phyloP scores from a whole-genome alignment of 2,329 filamentous ascomycete species.

The Tolypocladium guangdongense region DNA sequence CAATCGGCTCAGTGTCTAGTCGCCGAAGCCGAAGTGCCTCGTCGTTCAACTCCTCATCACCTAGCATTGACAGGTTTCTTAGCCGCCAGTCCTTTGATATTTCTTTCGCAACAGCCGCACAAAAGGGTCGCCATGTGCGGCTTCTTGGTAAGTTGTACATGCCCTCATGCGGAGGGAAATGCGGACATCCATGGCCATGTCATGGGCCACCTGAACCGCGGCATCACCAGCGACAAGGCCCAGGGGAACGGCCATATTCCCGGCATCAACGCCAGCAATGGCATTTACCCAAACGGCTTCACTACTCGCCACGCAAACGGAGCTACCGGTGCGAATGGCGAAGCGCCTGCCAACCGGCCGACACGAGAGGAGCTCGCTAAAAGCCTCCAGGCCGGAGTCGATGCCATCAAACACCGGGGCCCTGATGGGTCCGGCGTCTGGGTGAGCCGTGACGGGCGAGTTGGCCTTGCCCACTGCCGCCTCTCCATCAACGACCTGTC shows the following conservation, averaged over 20 bases:
- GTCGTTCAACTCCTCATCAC: not conserved
- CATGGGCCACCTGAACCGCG: not conserved
- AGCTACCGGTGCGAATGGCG: not conserved
- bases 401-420: constrained; percentile 18
- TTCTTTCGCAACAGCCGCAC: not conserved
- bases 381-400: constrained; percentile 11
- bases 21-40: not conserved
- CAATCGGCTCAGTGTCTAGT: not conserved
- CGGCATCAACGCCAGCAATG: not conserved
- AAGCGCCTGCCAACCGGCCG: not conserved
- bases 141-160: not conserved
- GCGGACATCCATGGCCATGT: not conserved
- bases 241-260: not conserved
- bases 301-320: not conserved
- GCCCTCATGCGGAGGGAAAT: not conserved
- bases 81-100: not conserved
- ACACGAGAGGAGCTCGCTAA: not conserved
- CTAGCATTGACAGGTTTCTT: not conserved
- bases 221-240: not conserved
- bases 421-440: constrained; percentile 18
- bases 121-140: not conserved
- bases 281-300: not conserved
- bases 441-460: constrained; percentile 11
- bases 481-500: constrained; percentile 42
- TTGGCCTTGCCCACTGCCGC: constrained; percentile 35